A percentile compares a stretch with the other conserved stretches of the same genome.
Evolutionary conservation across 2,329 filamentous ascomycete genomes (phyloP).

Genomic region (Aspergillus persii): DNA sequence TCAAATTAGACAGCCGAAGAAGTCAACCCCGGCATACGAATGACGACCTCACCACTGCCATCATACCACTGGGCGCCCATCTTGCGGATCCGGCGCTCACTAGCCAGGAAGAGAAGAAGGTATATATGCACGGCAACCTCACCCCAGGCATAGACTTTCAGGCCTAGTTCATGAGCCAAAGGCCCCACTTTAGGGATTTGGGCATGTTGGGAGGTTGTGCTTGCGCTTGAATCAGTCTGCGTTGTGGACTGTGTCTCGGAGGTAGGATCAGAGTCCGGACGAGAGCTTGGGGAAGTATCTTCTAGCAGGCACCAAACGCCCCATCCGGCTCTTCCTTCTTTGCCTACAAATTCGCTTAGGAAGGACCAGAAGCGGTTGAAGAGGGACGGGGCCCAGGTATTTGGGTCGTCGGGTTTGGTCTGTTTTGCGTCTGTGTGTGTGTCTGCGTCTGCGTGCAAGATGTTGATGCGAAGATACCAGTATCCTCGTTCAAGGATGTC

Average conservation of each 20-base stretch:
- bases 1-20: background rate
- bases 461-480: slow-evolving; percentile 66
- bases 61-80: slow-evolving; percentile 66
- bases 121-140: slow-evolving; percentile 70
- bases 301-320: slow-evolving; percentile 43
- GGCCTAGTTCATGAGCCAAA: slow-evolving; percentile 26
- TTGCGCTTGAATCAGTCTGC: background rate
- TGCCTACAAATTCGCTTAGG: slow-evolving; percentile 35
- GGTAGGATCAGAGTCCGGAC: background rate
- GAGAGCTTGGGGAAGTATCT: slow-evolving; percentile 43
- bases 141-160: slow-evolving; percentile 78
- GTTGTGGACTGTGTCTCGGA: background rate
- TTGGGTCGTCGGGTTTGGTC: background rate
- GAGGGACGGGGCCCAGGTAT: slow-evolving; percentile 30
- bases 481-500: slow-evolving; percentile 69
- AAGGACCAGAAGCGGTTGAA: slow-evolving; percentile 45
- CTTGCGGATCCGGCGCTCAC: slow-evolving; percentile 58
- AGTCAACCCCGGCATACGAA: slow-evolving; percentile 46
- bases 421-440: background rate
- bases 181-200: too few relatives aligned
- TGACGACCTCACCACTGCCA: slow-evolving; percentile 55
- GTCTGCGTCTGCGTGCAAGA: slow-evolving; percentile 37
- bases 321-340: slow-evolving; percentile 44
- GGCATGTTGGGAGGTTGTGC: background rate
- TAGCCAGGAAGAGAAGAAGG: slow-evolving; percentile 70